Percentiles rank a stretch among this genome's conserved stretches.
phyloP scores from a whole-genome alignment of 1,284 basidiomycete species.

The Jaminaea rosea region DNA sequence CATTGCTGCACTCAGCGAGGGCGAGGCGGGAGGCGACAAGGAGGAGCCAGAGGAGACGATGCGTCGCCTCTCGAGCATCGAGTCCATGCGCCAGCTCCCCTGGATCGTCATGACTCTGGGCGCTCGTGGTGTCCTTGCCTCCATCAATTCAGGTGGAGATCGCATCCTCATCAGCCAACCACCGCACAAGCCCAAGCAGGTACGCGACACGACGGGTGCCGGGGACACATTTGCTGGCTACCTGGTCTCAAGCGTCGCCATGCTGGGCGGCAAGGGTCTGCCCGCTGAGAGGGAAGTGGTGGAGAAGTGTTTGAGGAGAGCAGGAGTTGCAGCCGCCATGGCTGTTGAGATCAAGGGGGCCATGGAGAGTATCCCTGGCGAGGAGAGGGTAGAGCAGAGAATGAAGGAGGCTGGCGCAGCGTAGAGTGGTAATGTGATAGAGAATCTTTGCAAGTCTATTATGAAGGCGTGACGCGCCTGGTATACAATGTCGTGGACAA shows the following conservation, averaged over 20 bases:
- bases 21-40: too few relatives aligned
- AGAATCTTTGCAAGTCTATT: too few relatives aligned
- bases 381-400: slow-evolving; percentile 16
- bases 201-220: slow-evolving; percentile 42
- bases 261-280: slow-evolving; percentile 10
- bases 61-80: slow-evolving; percentile 16
- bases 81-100: slow-evolving; percentile 12
- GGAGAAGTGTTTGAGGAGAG: slow-evolving; percentile 17
- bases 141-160: neutral
- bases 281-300: slow-evolving; percentile 5
- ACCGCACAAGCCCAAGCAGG: slow-evolving; percentile 23
- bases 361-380: slow-evolving; percentile 39
- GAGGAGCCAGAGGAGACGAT: slow-evolving; percentile 2
- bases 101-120: slow-evolving; percentile 44
- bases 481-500: too few relatives aligned
- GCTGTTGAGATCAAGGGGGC: slow-evolving; percentile 41
- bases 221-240: slow-evolving; percentile 45
- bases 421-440: too few relatives aligned
- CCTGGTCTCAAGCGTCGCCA: slow-evolving; percentile 33
- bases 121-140: slow-evolving; percentile 27
- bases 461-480: too few relatives aligned
- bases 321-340: slow-evolving; percentile 30
- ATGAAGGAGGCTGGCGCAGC: slow-evolving; percentile 4
- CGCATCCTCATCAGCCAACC: slow-evolving; percentile 19
- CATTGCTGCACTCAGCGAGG: slow-evolving; percentile 23